Percentiles rank a stretch among this genome's conserved stretches.
Conservation (phyloP, 345 rosid genomes). For the Gossypium australe region DNA sequence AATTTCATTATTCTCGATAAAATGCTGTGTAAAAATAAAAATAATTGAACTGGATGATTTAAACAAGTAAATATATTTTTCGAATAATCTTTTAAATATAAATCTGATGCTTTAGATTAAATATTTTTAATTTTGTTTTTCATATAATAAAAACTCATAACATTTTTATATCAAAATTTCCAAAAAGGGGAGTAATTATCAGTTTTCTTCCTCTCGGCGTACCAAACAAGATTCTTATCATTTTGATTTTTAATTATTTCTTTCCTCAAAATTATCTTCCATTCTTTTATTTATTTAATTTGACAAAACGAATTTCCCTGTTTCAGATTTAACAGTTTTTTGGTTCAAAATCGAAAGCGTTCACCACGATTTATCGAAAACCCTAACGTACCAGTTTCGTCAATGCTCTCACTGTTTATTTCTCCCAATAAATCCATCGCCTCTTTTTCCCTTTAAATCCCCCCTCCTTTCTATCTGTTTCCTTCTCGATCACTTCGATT, state of each 20-base stretch:
- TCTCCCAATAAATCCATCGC: neutral
- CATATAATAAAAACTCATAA: no score
- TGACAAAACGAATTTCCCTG: neutral
- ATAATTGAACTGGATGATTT: no score
- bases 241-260: neutral
- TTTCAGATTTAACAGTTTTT: neutral
- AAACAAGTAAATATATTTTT: no score
- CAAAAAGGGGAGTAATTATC: no score
- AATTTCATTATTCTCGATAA: no score
- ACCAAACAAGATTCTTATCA: neutral
- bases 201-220: neutral
- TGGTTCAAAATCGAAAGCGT: neutral
- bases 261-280: no score
- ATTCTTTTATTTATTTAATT: no score
- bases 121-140: no score
- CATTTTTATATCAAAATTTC: no score
- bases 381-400: neutral
- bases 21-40: no score
- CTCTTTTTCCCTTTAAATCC: constrained; percentile 2
- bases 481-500: neutral
- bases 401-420: neutral
- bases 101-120: no score
- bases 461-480: neutral
- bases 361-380: neutral
- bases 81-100: no score